Evolutionary conservation across 2,329 filamentous ascomycete species (phyloP), one percentile per base, ranked within the genome.

Genomic region (Tolypocladium pustulatum): DNA sequence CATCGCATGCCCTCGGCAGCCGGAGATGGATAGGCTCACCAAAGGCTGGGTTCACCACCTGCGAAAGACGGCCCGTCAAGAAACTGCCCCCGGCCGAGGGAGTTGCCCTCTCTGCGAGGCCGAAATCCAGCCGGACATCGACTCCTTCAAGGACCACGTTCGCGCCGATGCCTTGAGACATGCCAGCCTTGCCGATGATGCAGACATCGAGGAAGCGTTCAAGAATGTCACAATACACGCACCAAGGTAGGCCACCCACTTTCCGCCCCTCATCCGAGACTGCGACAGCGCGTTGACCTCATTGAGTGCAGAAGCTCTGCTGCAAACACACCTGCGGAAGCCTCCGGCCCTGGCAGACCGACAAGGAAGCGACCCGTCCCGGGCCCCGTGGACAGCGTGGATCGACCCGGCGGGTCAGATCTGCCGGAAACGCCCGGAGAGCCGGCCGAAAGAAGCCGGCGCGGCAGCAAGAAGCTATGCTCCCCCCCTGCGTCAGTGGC

Each of bases 71-170:
- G 57, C 65, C 13, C 65, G 64, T 15, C 64, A 68, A 38, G 61
- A 58, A 10, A 61, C 61, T 27, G 55, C 54, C 32, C 55, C 57
- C 10, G 61, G 62, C 2, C 59, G 58, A 3, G 53, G 56, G 10
- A 63, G 54, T 10, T 70, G 68, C 56, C 64, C 64, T 1, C 40
- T 63, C 2, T 72, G 71, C 27, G 59, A 63, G 1, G 51, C 57
- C 32, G 65, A 69, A 4, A 54, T 71, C 12, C 60, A 63, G 27
- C 60, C 63, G 1, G 63, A 63, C 8, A 41, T 71, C 8, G 64
- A 67, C 13, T 62, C 61, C 4, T 72, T 72, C 59, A 64, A 61
- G 17, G 56, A 60, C 1, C 71, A 73, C 37, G 60, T 67, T 38
- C 59, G 58, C 2, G 57, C 54, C 1, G 59, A 68, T 22, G 30